Evolutionary conservation across 108 stramenopile genomes (phyloP).

Genomic region (Pseudonitzschia multiseries): DNA sequence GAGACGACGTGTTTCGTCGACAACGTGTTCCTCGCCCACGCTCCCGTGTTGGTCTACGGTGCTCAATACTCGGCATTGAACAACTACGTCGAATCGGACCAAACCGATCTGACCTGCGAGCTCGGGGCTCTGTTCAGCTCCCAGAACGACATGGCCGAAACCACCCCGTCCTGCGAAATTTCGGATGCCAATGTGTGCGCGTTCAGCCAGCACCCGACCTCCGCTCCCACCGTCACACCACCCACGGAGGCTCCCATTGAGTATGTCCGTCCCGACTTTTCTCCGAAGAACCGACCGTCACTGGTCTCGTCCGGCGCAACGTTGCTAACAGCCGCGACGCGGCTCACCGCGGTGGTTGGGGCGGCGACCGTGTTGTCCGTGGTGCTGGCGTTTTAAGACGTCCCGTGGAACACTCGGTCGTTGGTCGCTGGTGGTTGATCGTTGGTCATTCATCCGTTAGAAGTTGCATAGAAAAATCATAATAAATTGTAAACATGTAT

Average conservation of each 20-base stretch:
- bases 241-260: background rate
- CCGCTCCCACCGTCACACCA: slow-evolving; percentile 12
- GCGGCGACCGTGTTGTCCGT: no score
- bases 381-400: no score
- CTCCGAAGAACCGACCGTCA: no score
- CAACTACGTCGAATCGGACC: slow-evolving; percentile 25
- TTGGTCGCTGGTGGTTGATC: no score
- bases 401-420: no score
- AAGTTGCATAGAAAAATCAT: no score
- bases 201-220: slow-evolving; percentile 14
- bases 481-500: no score
- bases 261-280: background rate
- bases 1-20: slow-evolving; percentile 32
- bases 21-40: slow-evolving; percentile 27
- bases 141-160: slow-evolving; percentile 22
- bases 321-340: no score
- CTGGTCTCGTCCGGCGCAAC: no score
- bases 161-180: slow-evolving; percentile 13
- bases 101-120: slow-evolving; percentile 19
- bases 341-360: no score
- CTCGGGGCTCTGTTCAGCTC: slow-evolving; percentile 21
- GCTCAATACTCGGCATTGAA: slow-evolving; percentile 7
- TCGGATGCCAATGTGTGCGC: slow-evolving; percentile 23
- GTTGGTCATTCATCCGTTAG: no score
- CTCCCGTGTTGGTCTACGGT: slow-evolving; percentile 24